Evolutionary conservation across 768 basidiomycete genomes (phyloP).

Genomic region (Tylopilus plumbeoviolaceoides): DNA sequence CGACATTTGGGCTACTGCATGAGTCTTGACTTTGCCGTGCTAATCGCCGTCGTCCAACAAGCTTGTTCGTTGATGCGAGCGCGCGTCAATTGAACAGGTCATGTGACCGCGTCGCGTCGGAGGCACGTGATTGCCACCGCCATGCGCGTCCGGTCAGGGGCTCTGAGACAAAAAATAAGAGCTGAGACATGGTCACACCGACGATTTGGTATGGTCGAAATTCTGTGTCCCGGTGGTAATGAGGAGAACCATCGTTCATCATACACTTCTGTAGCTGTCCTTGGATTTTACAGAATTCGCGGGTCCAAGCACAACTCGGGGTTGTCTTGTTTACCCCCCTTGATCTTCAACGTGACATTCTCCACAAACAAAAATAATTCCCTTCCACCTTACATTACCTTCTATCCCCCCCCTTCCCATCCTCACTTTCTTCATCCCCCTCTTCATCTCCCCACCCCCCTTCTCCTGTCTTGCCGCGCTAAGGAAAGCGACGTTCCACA

Average conservation of each 20-base stretch:
- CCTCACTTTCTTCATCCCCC: neutral
- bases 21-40: neutral
- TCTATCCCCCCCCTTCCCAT: neutral
- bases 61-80: slow-evolving; percentile 13
- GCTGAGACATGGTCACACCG: slow-evolving; percentile 11
- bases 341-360: slow-evolving; percentile 7
- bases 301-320: neutral
- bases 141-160: slow-evolving; percentile 1
- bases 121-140: slow-evolving; percentile 14
- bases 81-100: slow-evolving; percentile 6
- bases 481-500: neutral
- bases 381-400: neutral
- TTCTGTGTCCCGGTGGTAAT: neutral
- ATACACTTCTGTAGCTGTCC: neutral
- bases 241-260: neutral
- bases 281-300: neutral
- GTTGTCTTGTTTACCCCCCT: slow-evolving; percentile 13
- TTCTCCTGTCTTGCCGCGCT: neutral
- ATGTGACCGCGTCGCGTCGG: slow-evolving; percentile 15
- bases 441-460: too few relatives aligned
- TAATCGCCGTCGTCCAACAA: neutral
- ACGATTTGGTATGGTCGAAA: neutral
- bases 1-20: slow-evolving; percentile 41
- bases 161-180: slow-evolving; percentile 6
- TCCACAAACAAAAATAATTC: slow-evolving; percentile 13